Evolutionary conservation across 2,329 filamentous ascomycete genomes (phyloP), one percentile per base, ranked within the genome.

Genomic region (Lasiodiplodia sp.): DNA sequence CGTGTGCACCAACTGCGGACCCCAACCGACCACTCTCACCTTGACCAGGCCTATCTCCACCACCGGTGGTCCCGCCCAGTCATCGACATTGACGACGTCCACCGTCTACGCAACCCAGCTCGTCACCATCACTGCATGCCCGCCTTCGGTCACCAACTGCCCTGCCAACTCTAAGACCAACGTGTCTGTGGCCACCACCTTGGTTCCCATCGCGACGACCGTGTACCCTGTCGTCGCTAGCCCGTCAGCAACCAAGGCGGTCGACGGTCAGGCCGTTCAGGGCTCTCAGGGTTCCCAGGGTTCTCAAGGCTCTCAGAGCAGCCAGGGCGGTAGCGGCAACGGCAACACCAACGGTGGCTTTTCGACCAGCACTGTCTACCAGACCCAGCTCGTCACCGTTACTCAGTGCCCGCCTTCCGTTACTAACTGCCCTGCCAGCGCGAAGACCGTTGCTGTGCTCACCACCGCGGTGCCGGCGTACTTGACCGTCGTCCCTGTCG

Each of bases 1-100:
- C 56, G 72, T 75, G 60, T 77, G 75, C 72, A 69, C 67, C 10
- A 72, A 71, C 64, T 77, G 75, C 58, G 75, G 72, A 21, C 56
- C 69, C 16, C 68, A 71, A 2, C 74, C 76, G 31, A 72, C 73
- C 34, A 74, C 73, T 14, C 74, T 77, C 16, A 76, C 73, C 4
- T 70, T 77, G 8, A 76, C 74, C 6, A 66, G 47, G 38, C 64
- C 64, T 14, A 37, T 52, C 12, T 6, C 37, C 40, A n/a, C 49
- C 16, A 31, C 47, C 14, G 31, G 53, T 28, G 55, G 53, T 25
- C 16, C 40, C 8, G 25, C 28, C 21, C 11, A 37, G 5, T 25
- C 64, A 3, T 23, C 64, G 11, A 23, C 52, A 4, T 23, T 57
- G 53, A 60, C 53, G 6, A 67, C 55, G 4, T 60, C 40, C 3